A percentile compares a stretch with the other conserved stretches of the same genome.
Conservation (phyloP, 257 asterid species). For the Salvia rosmarinus region DNA sequence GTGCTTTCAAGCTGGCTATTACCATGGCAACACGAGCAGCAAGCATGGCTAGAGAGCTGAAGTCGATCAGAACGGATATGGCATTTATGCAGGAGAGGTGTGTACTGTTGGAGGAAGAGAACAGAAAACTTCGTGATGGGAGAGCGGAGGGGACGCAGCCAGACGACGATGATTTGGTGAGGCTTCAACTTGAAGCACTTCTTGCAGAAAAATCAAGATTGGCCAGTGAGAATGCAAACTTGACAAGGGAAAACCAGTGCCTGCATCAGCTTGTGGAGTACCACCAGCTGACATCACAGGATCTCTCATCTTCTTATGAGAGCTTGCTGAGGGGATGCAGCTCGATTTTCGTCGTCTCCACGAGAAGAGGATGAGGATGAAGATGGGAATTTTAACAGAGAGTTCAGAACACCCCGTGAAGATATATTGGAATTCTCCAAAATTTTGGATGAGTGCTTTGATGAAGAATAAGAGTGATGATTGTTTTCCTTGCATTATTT, state of each 20-base stretch:
- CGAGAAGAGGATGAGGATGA: slow-evolving; percentile 33
- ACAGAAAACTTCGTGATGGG: slow-evolving; percentile 74
- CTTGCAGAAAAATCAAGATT: slow-evolving; percentile 87
- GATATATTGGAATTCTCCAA: slow-evolving; percentile 51
- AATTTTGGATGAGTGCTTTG: slow-evolving; percentile 62
- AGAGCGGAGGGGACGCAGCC: slow-evolving; percentile 46
- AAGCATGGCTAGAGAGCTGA: slow-evolving; percentile 74
- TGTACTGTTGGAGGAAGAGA: slow-evolving; percentile 79
- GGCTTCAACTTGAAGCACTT: slow-evolving; percentile 94
- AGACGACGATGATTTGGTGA: slow-evolving; percentile 97
- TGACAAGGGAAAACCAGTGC: slow-evolving; percentile 80
- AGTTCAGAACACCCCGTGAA: slow-evolving; percentile 36
- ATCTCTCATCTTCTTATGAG: slow-evolving; percentile 89
- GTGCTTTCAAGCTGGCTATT: slow-evolving; percentile 61
- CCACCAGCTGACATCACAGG: slow-evolving; percentile 84
- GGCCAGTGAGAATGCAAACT: slow-evolving; percentile 86
- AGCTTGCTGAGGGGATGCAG: slow-evolving; percentile 69
- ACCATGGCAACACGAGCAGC: slow-evolving; percentile 92
- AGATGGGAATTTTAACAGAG: slow-evolving; percentile 4
- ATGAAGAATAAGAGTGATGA: slow-evolving; percentile 40
- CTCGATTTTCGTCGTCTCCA: slow-evolving; percentile 69
- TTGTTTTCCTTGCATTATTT: background rate
- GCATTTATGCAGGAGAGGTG: slow-evolving; percentile 82
- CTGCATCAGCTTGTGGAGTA: slow-evolving; percentile 90
- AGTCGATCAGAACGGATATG: slow-evolving; percentile 70